Conservation (phyloP, 2,329 filamentous ascomycete genomes). For the Verticillium dahliae region DNA sequence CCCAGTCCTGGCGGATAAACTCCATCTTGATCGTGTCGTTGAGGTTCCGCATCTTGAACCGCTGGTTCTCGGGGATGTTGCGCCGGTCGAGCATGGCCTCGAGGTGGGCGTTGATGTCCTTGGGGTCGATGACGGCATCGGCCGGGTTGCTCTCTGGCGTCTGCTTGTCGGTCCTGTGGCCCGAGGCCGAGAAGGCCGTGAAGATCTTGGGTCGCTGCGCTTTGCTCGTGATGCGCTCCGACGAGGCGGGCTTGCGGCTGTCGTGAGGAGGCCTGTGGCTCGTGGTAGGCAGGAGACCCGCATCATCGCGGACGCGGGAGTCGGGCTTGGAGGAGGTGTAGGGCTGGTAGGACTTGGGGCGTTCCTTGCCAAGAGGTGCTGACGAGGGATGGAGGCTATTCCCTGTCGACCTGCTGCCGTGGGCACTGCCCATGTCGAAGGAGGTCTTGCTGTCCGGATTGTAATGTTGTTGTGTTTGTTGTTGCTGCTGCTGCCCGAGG, state of each 20-base stretch:
- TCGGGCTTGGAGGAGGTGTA: constrained; percentile 18
- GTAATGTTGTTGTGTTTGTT: no score
- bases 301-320: constrained; percentile 9
- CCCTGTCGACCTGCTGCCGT: constrained; percentile 6
- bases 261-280: constrained; percentile 12
- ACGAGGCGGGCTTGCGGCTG: constrained; percentile 10
- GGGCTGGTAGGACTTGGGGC: constrained; percentile 46
- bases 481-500: constrained; percentile 13
- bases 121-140: constrained; percentile 46
- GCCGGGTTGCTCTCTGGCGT: constrained; percentile 29
- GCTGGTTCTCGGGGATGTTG: constrained; percentile 89
- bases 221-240: constrained; percentile 23
- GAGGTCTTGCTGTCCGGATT: constrained; percentile 11
- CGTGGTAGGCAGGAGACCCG: constrained; percentile 7
- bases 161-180: constrained; percentile 30
- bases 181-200: constrained; percentile 28
- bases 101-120: constrained; percentile 49
- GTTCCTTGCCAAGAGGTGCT: constrained; percentile 25
- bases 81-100: constrained; percentile 70
- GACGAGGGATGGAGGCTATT: not conserved
- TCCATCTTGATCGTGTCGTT: constrained; percentile 90
- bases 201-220: constrained; percentile 32
- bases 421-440: constrained; percentile 8
- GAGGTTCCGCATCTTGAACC: constrained; percentile 89
- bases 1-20: constrained; percentile 86